Percentiles rank a stretch among this genome's conserved stretches.
Conservation (phyloP, 495 filamentous ascomycete species). For the Copromyces sp. region DNA sequence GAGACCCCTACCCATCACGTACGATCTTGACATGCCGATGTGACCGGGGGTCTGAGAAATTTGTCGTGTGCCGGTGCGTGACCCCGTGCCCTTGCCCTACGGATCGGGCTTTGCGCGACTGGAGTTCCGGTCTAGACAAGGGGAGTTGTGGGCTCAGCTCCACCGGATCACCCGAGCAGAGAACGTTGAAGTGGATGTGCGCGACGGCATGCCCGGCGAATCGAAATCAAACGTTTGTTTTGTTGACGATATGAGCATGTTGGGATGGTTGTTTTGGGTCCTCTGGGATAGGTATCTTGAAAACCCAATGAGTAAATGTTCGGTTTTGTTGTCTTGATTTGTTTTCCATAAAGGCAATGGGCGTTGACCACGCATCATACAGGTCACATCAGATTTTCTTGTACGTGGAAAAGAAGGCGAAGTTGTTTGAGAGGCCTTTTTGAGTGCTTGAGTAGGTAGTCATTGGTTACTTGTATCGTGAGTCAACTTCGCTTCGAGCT, state of each 20-base stretch:
- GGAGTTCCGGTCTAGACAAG: not conserved
- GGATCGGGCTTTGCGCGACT: not conserved
- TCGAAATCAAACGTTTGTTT: not conserved
- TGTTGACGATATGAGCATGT: not conserved
- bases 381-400: not conserved
- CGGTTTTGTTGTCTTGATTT: not conserved
- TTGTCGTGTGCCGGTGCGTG: not conserved
- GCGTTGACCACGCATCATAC: not conserved
- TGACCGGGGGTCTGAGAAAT: not conserved
- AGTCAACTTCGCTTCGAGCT: not conserved
- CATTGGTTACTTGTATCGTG: not conserved
- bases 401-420: not conserved
- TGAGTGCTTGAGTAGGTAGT: not conserved
- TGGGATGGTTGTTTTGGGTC: not conserved
- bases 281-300: not conserved
- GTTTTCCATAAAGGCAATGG: not conserved
- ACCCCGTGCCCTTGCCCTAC: not conserved
- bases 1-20: not conserved
- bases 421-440: not conserved
- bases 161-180: not conserved
- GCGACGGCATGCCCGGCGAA: not conserved
- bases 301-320: not conserved
- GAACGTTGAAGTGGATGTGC: not conserved
- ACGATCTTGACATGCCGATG: not conserved
- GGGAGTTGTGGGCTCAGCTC: not conserved